Conservation (phyloP, 306 rosid genomes). For the Clitoria ternatea region DNA sequence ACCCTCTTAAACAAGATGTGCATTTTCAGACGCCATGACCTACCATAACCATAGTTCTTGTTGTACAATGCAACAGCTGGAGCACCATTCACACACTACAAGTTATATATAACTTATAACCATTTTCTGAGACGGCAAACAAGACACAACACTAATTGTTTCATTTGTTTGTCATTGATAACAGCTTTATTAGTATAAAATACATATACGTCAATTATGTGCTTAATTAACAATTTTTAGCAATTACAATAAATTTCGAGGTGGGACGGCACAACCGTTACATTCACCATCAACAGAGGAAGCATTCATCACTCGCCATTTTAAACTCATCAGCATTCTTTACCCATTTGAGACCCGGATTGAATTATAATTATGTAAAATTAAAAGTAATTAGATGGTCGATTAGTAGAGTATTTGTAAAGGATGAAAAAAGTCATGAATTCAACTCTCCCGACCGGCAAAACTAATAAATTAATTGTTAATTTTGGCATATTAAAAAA, state of each 20-base stretch:
- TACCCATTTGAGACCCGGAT: too few species aligned
- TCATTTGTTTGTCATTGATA: neutral
- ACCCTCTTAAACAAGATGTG: neutral
- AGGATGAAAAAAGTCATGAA: too few species aligned
- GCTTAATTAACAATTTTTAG: conserved; percentile 21
- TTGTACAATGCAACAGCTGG: conserved; percentile 30
- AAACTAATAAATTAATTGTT: too few species aligned
- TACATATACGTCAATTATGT: neutral
- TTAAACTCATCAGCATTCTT: too few species aligned
- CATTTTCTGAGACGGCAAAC: conserved; percentile 25
- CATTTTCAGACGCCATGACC: neutral
- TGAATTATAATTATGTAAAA: too few species aligned
- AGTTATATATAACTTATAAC: neutral
- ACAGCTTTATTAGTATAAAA: neutral
- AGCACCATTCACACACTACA: conserved; percentile 3
- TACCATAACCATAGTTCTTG: too few species aligned
- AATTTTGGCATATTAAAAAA: too few species aligned
- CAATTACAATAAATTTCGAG: conserved; percentile 19
- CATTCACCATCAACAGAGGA: neutral
- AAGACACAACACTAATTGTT: neutral
- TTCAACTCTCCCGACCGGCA: too few species aligned
- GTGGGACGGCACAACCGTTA: conserved; percentile 32
- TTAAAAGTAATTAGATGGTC: too few species aligned
- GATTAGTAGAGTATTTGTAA: too few species aligned
- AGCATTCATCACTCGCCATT: conserved; percentile 4